These are phyloP conservation scores for Trametes versicolor DNA, from an alignment of 1,284 basidiomycete genomes.

Conservation along the genomic window DNA sequence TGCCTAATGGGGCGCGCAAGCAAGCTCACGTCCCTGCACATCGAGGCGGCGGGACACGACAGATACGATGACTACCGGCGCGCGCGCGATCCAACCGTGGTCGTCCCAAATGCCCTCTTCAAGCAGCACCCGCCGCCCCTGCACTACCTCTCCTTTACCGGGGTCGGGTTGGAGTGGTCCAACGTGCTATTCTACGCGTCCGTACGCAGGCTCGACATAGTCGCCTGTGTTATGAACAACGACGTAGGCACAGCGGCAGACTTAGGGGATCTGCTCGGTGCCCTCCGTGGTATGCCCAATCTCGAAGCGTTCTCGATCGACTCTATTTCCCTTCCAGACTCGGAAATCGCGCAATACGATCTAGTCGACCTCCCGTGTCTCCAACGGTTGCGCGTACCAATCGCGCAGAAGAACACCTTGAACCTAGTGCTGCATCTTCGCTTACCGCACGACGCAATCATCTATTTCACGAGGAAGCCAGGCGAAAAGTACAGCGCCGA, in stretches of 20 bases:
- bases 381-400: neutral
- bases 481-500: neutral
- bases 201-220: neutral
- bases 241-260: neutral
- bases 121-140: neutral
- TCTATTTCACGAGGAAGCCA: neutral
- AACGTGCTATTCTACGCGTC: neutral
- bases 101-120: neutral
- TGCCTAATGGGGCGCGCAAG: too few species aligned
- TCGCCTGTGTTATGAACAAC: neutral
- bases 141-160: neutral
- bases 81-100: neutral
- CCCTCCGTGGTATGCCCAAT: neutral
- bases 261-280: neutral
- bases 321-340: too few species aligned
- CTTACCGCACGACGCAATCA: neutral
- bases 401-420: neutral
- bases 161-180: neutral
- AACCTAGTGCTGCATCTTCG: neutral
- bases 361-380: constrained; percentile 2
- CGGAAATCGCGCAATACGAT: neutral
- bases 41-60: neutral
- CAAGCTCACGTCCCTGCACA: neutral
- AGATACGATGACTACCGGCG: neutral
- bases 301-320: constrained; percentile 2